These are phyloP conservation scores for Ligustrum vulgare DNA, from an alignment of 257 asterid genomes.

Conservation along the genomic window DNA sequence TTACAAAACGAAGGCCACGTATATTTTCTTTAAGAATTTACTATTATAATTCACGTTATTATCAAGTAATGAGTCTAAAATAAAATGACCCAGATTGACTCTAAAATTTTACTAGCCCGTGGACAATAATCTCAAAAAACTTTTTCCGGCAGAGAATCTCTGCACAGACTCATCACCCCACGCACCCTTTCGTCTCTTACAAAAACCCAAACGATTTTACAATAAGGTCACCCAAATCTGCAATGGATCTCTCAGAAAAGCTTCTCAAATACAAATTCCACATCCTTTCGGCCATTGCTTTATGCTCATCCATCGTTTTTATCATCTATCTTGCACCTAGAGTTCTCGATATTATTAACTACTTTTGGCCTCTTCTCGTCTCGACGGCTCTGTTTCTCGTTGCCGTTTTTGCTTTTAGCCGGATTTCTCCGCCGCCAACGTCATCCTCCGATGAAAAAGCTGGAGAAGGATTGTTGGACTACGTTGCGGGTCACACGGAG, in stretches of 20 bases:
- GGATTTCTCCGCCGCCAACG: constrained; percentile 48
- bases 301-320: constrained; percentile 18
- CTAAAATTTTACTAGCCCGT: constrained; percentile 21
- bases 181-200: neutral
- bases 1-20: no score
- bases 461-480: constrained; percentile 62
- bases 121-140: neutral
- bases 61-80: neutral
- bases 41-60: no score
- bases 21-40: no score
- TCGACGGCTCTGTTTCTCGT: constrained; percentile 70
- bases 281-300: constrained; percentile 31
- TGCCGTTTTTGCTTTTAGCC: constrained; percentile 50
- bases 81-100: constrained; percentile 20
- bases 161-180: constrained; percentile 20
- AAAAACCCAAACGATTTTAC: neutral
- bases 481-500: constrained; percentile 58
- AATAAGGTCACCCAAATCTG: neutral
- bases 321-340: constrained; percentile 51
- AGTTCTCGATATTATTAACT: constrained; percentile 47
- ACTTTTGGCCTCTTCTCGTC: constrained; percentile 69
- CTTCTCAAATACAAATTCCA: constrained; percentile 56
- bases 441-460: constrained; percentile 49
- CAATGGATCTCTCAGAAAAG: constrained; percentile 60
- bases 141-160: constrained; percentile 51